Conservation (phyloP, 2,329 filamentous ascomycete species). For the Penicillium sp. region DNA sequence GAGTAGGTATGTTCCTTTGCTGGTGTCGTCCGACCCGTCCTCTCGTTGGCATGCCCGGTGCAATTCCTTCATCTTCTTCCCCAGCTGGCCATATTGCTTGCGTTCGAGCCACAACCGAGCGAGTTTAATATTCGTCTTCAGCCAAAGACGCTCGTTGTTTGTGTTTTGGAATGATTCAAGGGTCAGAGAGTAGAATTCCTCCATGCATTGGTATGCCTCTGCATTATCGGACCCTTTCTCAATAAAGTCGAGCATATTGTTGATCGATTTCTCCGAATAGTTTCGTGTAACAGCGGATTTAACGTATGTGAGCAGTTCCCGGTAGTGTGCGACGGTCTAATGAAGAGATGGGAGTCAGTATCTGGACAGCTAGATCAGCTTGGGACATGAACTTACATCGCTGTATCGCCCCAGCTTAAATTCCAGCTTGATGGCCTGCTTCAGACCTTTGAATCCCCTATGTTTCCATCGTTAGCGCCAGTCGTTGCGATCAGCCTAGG, state of each 20-base stretch:
- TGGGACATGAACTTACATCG: conserved; percentile 55
- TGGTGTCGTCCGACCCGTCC: conserved; percentile 78
- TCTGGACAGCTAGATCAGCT: background rate
- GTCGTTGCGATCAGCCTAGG: background rate
- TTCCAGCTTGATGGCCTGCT: conserved; percentile 96
- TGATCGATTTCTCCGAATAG: conserved; percentile 98
- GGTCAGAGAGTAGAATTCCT: conserved; percentile 91
- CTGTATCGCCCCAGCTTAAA: conserved; percentile 88
- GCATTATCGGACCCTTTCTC: conserved; percentile 81
- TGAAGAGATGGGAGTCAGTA: conserved; percentile 2
- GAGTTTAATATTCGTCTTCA: conserved; percentile 98
- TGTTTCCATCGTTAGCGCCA: conserved; percentile 20
- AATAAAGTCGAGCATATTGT: conserved; percentile 97
- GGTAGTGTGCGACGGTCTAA: conserved; percentile 87
- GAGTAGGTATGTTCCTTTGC: conserved; percentile 92
- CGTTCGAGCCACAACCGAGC: conserved; percentile 86
- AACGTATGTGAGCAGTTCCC: conserved; percentile 93
- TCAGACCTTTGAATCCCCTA: conserved; percentile 90
- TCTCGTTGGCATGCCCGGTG: conserved; percentile 84
- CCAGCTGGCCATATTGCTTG: conserved; percentile 78
- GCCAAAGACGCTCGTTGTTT: conserved; percentile 94
- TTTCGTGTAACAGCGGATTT: conserved; percentile 95
- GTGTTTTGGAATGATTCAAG: conserved; percentile 93
- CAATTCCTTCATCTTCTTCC: conserved; percentile 80
- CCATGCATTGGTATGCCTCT: conserved; percentile 76